These are phyloP conservation scores for Chenopodium album DNA, from an alignment of 148 eudicot genomes.

Conservation along the genomic window DNA sequence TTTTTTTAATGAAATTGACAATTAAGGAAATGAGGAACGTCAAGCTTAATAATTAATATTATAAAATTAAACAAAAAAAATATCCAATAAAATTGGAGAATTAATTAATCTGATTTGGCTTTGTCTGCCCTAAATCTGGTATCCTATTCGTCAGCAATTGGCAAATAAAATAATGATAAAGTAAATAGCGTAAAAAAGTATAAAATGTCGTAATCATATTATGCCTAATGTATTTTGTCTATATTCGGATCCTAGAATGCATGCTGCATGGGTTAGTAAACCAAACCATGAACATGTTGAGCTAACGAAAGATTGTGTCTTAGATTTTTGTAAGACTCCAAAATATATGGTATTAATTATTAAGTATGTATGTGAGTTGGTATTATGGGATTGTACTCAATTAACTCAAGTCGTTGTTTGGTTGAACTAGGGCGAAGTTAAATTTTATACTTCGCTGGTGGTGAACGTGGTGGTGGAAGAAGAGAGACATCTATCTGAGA, in stretches of 20 bases:
- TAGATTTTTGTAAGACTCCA: background rate
- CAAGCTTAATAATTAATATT: background rate
- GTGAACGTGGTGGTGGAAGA: too few species aligned
- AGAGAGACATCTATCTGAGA: too few species aligned
- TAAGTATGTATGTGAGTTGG: background rate
- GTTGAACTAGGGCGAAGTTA: too few species aligned
- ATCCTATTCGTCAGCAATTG: background rate
- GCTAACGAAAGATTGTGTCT: background rate
- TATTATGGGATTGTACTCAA: background rate
- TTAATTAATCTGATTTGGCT: background rate
- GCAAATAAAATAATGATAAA: background rate
- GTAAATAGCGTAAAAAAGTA: too few species aligned
- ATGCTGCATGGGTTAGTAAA: slow-evolving; percentile 11
- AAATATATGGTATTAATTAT: too few species aligned
- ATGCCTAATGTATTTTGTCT: background rate
- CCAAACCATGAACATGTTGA: slow-evolving; percentile 14
- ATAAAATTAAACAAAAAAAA: background rate
- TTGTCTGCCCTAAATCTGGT: background rate
- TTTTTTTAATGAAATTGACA: slow-evolving; percentile 8
- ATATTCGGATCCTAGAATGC: background rate
- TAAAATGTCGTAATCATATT: background rate
- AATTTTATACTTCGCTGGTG: too few species aligned
- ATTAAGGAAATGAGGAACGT: background rate
- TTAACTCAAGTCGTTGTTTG: too few species aligned
- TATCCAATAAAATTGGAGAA: background rate